Base-by-base conservation (phyloP, 345 rosid species). In the Lagerstroemia speciosa region DNA sequence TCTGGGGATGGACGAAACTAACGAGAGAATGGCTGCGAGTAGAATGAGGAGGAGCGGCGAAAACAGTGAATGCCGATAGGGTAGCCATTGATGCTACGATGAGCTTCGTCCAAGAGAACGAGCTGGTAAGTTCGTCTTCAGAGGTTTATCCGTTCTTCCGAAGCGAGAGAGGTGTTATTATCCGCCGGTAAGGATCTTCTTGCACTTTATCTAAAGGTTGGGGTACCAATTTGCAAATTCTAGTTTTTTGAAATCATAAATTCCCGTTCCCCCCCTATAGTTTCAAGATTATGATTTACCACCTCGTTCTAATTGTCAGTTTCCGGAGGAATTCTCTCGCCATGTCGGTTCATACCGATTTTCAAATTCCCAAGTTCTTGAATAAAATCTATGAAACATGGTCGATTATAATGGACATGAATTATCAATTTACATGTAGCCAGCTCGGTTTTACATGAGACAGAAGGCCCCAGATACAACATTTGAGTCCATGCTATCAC, bases 11-110 rank as follows among this genome's bases (percentile, higher is more conserved):
- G 72, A 30, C 66, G 80, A 65, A 22, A 77, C 63, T 58, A 12
- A 15, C 63, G 63, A 58, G 79, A 73, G 50, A 76, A 65, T 19
- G 65, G 58, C 65, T 61, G 62, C 33, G 74, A 30, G 34, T 22
- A 6, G 63, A 58, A 16, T 40, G 68, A 36, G 40, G 52, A 22
- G 36, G 48, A 12, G 38, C 45, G 8, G 69, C 26, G 5, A 38
- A 36, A 17, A 55, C 8, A 66, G 64, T 41, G 40, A 84, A 76
- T 67, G 82, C 76, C 11, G 81, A 76, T 61, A 84, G 45, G 14
- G 86, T 66, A 37, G 86, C 85, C 92, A 87, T 87, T 73, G n/a
- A n/a, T n/a, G 50, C 66, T 24, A 27, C 27, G 52, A 26, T 65
- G 36, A 46, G 5, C 34, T 30, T 40, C 27, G 31, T 3, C 67